These are phyloP conservation scores for Metschnikowia lunata DNA, from an alignment of 805 yeast species.

Conservation along the genomic window DNA sequence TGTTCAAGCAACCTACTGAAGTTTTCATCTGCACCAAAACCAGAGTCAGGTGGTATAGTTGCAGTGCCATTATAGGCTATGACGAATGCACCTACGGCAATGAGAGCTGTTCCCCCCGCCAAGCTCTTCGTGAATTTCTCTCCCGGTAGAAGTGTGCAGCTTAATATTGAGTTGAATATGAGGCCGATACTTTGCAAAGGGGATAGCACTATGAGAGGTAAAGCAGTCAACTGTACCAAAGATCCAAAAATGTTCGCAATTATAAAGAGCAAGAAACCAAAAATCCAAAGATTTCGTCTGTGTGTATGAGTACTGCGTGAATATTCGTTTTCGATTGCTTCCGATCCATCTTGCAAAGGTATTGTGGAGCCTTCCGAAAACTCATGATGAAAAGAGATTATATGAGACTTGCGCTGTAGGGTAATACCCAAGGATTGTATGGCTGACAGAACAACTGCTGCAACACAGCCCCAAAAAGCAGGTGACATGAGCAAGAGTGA, in stretches of 20 bases:
- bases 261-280: conserved; percentile 69
- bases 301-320: conserved; percentile 27
- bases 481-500: conserved; percentile 3
- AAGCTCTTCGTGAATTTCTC: conserved; percentile 62
- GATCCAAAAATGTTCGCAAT: conserved; percentile 76
- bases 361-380: conserved; percentile 11
- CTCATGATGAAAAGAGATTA: conserved; percentile 23
- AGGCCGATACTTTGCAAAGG: conserved; percentile 85
- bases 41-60: conserved; percentile 19
- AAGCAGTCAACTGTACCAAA: conserved; percentile 74
- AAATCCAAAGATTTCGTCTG: conserved; percentile 63
- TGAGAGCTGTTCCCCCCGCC: conserved; percentile 60
- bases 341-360: conserved; percentile 6
- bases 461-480: conserved; percentile 49
- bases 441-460: conserved; percentile 72
- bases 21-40: conserved; percentile 24
- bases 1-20: conserved; percentile 38
- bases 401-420: conserved; percentile 73
- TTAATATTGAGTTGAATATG: conserved; percentile 72
- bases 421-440: conserved; percentile 80
- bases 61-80: conserved; percentile 69
- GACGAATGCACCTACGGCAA: conserved; percentile 68
- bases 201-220: conserved; percentile 74
- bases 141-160: conserved; percentile 61
- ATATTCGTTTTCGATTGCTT: conserved; percentile 5